Base-by-base conservation (phyloP, 2,329 filamentous ascomycete species). In the Arachnomyces sp. region DNA sequence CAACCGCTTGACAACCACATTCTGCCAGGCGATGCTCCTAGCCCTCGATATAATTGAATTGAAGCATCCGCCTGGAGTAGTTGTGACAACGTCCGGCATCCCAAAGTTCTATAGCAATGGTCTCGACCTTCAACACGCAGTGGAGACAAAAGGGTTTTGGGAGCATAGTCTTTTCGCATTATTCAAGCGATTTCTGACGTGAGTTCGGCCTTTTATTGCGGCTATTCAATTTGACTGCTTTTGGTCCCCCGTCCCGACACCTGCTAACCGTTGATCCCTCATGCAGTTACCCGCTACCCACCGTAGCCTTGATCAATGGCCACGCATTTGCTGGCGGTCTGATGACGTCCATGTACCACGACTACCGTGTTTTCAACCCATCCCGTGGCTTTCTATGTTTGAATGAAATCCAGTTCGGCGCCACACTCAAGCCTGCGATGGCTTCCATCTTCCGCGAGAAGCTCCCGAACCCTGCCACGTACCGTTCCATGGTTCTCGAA, bases 51-150 rank as follows among this genome's bases (percentile, higher is more conserved):
- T 86, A 15, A 66, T 92, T 53, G 82, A 88, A 60, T 74, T 79
- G 44, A 72, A 72, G 39, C 72, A 82, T 52, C 70, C 75, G 0
- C 74, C 75, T n/a, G 86, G 86, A 38, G 84, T 89, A 4, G 71
- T 92, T 11, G 68, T 89, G 43, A 90, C 85, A 4, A 90, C 85
- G 0, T 84, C 80, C 31, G 76, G 73, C 35, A 83, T 89, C 43
- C 59, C 69, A 38, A 92, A 92, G 57, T 90, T 90, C 70, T 92
- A 84, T 67, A 82, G 75, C 60, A 90, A 90, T 63, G 86, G 86
- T 0, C 73, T 92, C n/a, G 84, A 92, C 59, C 74, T 89, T 11
- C 71, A 78, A 30, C 75, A 84, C 56, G 82, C 79, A n/a, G 54
- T 71, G 28, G 61, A 64, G 21, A 77, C 75, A 1, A 71, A 77